Conservation (phyloP, 768 basidiomycete genomes). For the Trametes cingulata region DNA sequence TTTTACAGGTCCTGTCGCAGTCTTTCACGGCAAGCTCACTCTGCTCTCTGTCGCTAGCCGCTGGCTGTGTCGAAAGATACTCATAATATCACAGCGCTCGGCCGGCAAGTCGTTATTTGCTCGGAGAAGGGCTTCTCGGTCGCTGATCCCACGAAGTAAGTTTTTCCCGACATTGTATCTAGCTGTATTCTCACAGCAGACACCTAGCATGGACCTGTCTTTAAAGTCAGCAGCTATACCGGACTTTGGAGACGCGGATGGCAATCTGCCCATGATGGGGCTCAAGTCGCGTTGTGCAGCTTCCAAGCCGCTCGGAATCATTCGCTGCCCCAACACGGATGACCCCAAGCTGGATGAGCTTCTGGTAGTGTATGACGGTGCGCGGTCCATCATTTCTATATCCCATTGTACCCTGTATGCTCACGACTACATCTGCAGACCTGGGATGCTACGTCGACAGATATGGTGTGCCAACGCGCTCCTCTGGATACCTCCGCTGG, state of each 20-base stretch:
- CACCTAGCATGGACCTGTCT: conserved; percentile 38
- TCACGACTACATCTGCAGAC: conserved; percentile 38
- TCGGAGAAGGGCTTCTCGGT: conserved; percentile 66
- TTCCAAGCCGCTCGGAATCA: conserved; percentile 66
- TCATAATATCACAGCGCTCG: conserved; percentile 56
- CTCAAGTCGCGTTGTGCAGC: conserved; percentile 62
- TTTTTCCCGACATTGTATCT: neutral
- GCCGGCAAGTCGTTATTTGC: conserved; percentile 65
- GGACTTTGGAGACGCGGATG: conserved; percentile 47
- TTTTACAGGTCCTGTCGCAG: too few species aligned
- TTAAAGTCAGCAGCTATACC: conserved; percentile 52
- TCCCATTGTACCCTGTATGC: neutral
- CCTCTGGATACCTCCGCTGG: conserved; percentile 71
- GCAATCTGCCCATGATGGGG: conserved; percentile 42
- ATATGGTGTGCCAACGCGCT: conserved; percentile 63
- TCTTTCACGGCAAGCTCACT: conserved; percentile 22
- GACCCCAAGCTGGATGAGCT: conserved; percentile 53
- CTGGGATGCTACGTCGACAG: conserved; percentile 78
- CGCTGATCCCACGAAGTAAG: conserved; percentile 68
- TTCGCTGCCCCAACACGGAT: conserved; percentile 48
- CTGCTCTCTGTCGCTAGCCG: conserved; percentile 40
- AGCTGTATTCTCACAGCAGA: conserved; percentile 37
- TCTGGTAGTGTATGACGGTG: conserved; percentile 76
- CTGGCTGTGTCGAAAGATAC: conserved; percentile 74
- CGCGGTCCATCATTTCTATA: conserved; percentile 26